Conservation (phyloP, 441 rosid genomes). For the Adansonia gregorii region DNA sequence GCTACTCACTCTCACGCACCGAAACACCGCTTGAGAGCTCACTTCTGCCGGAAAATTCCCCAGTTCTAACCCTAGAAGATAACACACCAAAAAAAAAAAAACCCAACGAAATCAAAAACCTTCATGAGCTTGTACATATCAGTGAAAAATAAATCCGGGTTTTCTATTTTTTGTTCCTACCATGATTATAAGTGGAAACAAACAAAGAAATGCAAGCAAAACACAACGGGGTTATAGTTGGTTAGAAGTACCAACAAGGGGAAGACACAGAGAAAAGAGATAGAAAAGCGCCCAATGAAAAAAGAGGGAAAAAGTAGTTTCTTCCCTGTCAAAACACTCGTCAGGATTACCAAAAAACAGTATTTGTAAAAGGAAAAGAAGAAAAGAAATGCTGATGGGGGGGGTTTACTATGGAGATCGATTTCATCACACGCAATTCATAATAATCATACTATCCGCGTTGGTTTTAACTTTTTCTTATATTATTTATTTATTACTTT, state of each 20-base stretch:
- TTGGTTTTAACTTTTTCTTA: not conserved
- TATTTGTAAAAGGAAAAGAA: conserved; percentile 26
- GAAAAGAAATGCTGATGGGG: conserved; percentile 33
- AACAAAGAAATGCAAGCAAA: conserved; percentile 26
- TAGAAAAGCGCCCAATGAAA: not conserved
- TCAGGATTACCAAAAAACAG: conserved; percentile 53
- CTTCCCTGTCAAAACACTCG: conserved; percentile 55
- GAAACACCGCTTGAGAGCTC: conserved; percentile 68
- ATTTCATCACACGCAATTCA: conserved; percentile 43
- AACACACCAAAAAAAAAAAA: not conserved
- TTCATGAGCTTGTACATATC: not conserved
- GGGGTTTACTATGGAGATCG: conserved; percentile 23
- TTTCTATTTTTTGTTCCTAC: not conserved
- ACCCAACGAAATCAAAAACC: not conserved
- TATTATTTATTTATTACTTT: not conserved
- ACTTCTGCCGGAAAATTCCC: conserved; percentile 77
- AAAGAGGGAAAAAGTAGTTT: conserved; percentile 36
- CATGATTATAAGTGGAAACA: not conserved
- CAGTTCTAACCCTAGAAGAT: conserved; percentile 72
- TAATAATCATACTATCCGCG: not conserved
- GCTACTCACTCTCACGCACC: conserved; percentile 75
- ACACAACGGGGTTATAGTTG: conserved; percentile 1
- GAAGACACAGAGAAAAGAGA: not conserved
- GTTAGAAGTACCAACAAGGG: conserved; percentile 40
- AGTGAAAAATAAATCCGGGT: not conserved